A percentile compares a stretch with the other conserved stretches of the same genome.
Conservation (phyloP, 441 rosid species). For the Gossypium davidsonii region DNA sequence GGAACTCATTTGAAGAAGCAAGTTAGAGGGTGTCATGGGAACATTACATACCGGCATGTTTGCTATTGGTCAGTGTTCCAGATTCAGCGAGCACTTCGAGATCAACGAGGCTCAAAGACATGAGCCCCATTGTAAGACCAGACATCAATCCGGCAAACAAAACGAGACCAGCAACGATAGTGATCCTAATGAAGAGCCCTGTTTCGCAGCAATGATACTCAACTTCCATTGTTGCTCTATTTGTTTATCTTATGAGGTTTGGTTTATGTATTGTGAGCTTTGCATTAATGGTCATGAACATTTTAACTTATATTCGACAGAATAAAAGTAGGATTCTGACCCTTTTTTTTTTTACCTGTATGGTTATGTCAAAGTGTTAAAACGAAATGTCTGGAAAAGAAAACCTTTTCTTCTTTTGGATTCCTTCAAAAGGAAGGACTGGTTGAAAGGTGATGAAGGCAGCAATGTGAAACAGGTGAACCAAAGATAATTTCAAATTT, state of each 20-base stretch:
- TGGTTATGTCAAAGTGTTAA: too few relatives aligned
- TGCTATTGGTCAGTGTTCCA: too few relatives aligned
- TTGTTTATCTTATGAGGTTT: not conserved
- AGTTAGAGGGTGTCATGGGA: too few relatives aligned
- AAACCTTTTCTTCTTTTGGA: too few relatives aligned
- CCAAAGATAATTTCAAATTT: too few relatives aligned
- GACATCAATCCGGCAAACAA: conserved; percentile 32
- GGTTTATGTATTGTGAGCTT: not conserved
- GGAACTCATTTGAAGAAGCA: too few relatives aligned
- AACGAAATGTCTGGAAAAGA: too few relatives aligned
- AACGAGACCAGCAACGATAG: conserved; percentile 8
- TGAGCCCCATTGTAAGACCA: conserved; percentile 36
- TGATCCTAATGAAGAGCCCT: conserved; percentile 22
- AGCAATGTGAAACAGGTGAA: too few relatives aligned
- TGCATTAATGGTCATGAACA: not conserved
- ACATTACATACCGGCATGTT: too few relatives aligned
- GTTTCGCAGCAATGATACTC: conserved; percentile 32
- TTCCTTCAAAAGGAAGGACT: too few relatives aligned
- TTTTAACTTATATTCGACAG: conserved; percentile 10
- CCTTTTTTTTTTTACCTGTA: too few relatives aligned
- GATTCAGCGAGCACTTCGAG: conserved; percentile 17
- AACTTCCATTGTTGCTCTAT: conserved; percentile 21
- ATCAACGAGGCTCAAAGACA: conserved; percentile 39
- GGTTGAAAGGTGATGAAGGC: too few relatives aligned
- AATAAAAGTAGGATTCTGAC: conserved; percentile 10